Conservation (phyloP, 2,329 filamentous ascomycete species). For the Penicillium thymicola region DNA sequence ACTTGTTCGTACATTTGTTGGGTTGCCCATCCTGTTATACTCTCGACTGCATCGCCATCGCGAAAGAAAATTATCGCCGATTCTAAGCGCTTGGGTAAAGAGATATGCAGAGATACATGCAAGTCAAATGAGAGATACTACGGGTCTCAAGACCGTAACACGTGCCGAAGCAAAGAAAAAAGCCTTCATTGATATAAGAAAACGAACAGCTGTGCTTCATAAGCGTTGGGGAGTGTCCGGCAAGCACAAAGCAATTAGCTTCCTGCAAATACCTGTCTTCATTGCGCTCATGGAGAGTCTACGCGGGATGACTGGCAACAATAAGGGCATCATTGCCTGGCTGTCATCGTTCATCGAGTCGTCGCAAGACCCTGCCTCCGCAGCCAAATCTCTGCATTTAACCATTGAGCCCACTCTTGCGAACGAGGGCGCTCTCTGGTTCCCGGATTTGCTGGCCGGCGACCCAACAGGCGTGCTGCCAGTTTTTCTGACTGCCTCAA, state of each 20-base stretch:
- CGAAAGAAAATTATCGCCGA: conserved; percentile 44
- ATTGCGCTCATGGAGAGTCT: conserved; percentile 48
- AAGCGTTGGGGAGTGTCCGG: conserved; percentile 33
- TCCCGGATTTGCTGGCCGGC: conserved; percentile 53
- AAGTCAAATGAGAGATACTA: accelerated
- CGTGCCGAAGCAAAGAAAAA: conserved; percentile 14
- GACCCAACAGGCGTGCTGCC: conserved; percentile 54
- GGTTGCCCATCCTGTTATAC: conserved; percentile 48
- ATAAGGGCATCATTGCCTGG: conserved; percentile 41
- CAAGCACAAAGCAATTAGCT: conserved; percentile 32
- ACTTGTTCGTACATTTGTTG: conserved; percentile 47
- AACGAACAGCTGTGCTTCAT: conserved; percentile 29
- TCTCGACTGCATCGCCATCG: conserved; percentile 39
- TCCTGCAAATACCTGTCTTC: conserved; percentile 48
- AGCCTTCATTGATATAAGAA: conserved; percentile 14
- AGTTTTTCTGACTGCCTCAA: conserved; percentile 46
- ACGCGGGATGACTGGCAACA: conserved; percentile 46
- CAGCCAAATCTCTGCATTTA: conserved; percentile 23
- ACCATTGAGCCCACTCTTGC: conserved; percentile 50
- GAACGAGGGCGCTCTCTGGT: conserved; percentile 60
- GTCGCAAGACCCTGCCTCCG: conserved; percentile 7
- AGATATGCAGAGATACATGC: conserved; percentile 9
- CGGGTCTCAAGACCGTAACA: neutral
- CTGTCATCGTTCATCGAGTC: conserved; percentile 29
- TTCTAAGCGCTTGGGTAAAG: conserved; percentile 39